Conservation (phyloP, 495 filamentous ascomycete species). For the Glonium stellatum region DNA sequence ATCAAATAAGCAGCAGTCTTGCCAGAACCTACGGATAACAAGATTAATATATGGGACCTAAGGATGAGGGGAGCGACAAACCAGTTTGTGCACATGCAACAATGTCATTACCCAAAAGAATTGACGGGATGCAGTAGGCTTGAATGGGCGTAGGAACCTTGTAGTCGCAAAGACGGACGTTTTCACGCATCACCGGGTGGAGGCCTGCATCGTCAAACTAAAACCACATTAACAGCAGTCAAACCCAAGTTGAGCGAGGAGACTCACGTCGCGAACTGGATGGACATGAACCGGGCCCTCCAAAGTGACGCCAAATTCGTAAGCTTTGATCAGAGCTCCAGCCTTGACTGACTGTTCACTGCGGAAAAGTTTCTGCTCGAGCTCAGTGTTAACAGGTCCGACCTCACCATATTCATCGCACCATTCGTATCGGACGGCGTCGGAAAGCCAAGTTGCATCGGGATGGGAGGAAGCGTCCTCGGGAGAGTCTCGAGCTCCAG, state of each 20-base stretch:
- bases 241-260: not conserved
- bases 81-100: constrained; percentile 89
- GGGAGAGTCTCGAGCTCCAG: not conserved
- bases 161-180: constrained; percentile 63
- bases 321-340: constrained; percentile 42
- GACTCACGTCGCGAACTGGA: constrained; percentile 45
- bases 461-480: constrained; percentile 10
- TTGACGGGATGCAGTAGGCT: constrained; percentile 69
- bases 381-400: constrained; percentile 56
- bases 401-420: constrained; percentile 79
- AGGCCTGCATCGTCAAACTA: constrained; percentile 60
- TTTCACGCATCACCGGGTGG: constrained; percentile 75
- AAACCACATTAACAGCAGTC: not conserved
- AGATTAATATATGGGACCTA: not conserved
- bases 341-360: constrained; percentile 40
- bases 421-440: constrained; percentile 65
- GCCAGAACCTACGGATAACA: constrained; percentile 62
- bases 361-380: constrained; percentile 71
- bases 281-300: constrained; percentile 49
- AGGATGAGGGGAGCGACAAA: constrained; percentile 39
- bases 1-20: constrained; percentile 93
- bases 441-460: constrained; percentile 35
- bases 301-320: constrained; percentile 49
- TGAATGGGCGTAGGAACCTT: constrained; percentile 76
- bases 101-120: constrained; percentile 65